Evolutionary conservation across 2,329 filamentous ascomycete species (phyloP), one percentile per base, ranked within the genome.

Genomic region (Hyphodiscus sp.): DNA sequence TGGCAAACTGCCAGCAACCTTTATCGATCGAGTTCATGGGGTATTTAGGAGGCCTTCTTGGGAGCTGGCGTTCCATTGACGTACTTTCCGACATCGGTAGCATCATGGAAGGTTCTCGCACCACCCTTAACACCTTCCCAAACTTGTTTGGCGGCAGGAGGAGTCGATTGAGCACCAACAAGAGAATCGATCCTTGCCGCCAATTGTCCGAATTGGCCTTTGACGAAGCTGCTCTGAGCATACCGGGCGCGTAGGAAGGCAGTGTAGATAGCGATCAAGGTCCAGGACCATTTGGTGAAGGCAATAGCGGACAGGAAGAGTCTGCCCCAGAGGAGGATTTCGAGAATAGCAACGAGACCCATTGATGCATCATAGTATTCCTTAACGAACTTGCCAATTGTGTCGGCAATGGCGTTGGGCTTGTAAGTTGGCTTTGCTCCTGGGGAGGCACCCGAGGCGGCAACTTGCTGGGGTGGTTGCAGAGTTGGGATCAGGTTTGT

Each of bases 331-430:
- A 97, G 83, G 42, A 81, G 74, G 62, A 97, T 89, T 76, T 99
- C 94, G 55, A 99, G 87, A 46, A 79, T 76, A 41, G 92, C 87
- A 30, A 99, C 94, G 57, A 97, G 77, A 54, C 87, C 89, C 94
- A 99, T 99, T 72, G 90, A 95, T 57, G 82, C 76, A 70, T 99
- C 94, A 70, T 99, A 99, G 81, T 97, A 96, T 70, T 91, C 83
- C 83, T 97, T 97, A 71, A 99, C 91, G 67, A 99, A 99, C 66
- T 80, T 80, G 63, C 91, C 91, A 70, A 99, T 96, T 63, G 79
- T 81, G 58, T 96, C 91, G 51, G 88, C 85, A 53, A 91, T 73
- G 71, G 77, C 80, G 63, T 73, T 73, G 30, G 72, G 70, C 58
- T 65, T 65, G 56, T 68, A 70, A 57, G 79, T 79, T 33, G 76